Percentiles rank a stretch among this genome's conserved stretches.
Conservation (phyloP, 2,329 filamentous ascomycete species). For the Beauveria asiatica region DNA sequence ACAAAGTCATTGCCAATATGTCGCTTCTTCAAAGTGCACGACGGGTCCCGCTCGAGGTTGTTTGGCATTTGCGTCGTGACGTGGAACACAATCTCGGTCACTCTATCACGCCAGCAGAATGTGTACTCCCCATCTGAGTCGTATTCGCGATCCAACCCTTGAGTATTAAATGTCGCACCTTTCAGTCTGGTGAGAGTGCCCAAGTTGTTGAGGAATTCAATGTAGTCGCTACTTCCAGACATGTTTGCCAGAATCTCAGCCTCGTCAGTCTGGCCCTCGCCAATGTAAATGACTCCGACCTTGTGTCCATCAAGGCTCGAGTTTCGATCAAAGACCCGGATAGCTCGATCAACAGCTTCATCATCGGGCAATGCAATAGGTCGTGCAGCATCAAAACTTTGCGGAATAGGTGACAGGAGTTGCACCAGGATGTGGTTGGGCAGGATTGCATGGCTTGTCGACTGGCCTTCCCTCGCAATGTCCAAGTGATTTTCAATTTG, state of each 20-base stretch:
- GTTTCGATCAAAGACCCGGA: constrained; percentile 75
- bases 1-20: constrained; percentile 98
- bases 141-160: constrained; percentile 72
- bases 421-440: constrained; percentile 67
- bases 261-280: constrained; percentile 75
- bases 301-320: constrained; percentile 93
- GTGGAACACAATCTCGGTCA: constrained; percentile 93
- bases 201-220: constrained; percentile 72
- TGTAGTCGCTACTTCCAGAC: constrained; percentile 79
- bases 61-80: constrained; percentile 97
- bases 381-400: constrained; percentile 49
- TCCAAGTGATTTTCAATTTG: constrained; percentile 42
- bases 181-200: constrained; percentile 76
- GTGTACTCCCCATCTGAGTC: constrained; percentile 80
- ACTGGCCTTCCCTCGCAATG: constrained; percentile 40
- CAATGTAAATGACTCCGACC: constrained; percentile 89
- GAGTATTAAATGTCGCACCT: constrained; percentile 82
- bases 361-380: constrained; percentile 68
- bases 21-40: constrained; percentile 76
- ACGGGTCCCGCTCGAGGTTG: constrained; percentile 64
- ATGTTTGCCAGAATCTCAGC: constrained; percentile 80
- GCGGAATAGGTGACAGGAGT: constrained; percentile 54
- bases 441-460: constrained; percentile 52
- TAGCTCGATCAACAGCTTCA: constrained; percentile 62
- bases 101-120: constrained; percentile 88